Percentiles rank a stretch among this genome's conserved stretches.
Conservation (phyloP, 352 stramenopile species). For the Pythium monospermum region DNA sequence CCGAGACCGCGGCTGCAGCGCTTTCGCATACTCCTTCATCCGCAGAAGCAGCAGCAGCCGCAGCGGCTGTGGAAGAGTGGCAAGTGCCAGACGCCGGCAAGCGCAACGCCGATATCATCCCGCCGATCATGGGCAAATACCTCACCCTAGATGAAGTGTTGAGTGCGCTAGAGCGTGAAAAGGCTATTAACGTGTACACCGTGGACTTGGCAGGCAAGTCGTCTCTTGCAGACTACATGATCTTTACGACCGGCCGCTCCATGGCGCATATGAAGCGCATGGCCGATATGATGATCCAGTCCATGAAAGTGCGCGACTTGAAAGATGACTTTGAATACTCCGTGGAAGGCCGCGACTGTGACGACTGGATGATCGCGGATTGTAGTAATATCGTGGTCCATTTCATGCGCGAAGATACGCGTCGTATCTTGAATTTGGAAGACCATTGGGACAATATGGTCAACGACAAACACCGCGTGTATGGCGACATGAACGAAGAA, state of each 20-base stretch:
- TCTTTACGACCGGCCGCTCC: slow-evolving; percentile 83
- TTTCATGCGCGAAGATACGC: slow-evolving; percentile 75
- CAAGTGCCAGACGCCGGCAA: slow-evolving; percentile 57
- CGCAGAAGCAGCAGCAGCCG: slow-evolving; percentile 1
- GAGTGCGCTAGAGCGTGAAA: slow-evolving; percentile 58
- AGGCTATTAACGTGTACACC: slow-evolving; percentile 74
- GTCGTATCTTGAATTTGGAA: slow-evolving; percentile 67
- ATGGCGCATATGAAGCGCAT: slow-evolving; percentile 85
- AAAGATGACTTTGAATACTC: slow-evolving; percentile 74
- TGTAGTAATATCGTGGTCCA: slow-evolving; percentile 89
- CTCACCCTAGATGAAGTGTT: slow-evolving; percentile 70
- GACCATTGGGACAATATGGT: slow-evolving; percentile 85
- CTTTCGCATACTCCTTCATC: too few relatives aligned
- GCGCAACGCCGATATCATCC: slow-evolving; percentile 74
- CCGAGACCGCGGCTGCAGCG: slow-evolving; percentile 25
- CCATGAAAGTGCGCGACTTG: slow-evolving; percentile 64
- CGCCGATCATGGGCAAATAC: slow-evolving; percentile 50
- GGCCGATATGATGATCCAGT: slow-evolving; percentile 84
- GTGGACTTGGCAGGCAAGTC: slow-evolving; percentile 72
- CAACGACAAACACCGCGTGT: slow-evolving; percentile 73
- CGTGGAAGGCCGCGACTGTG: slow-evolving; percentile 85
- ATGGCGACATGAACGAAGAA: slow-evolving; percentile 76
- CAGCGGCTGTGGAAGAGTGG: slow-evolving; percentile 38
- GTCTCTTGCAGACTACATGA: slow-evolving; percentile 84
- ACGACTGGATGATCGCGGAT: slow-evolving; percentile 92